Conservation (phyloP, 176 grass and related monocot species). For the Carex pumila region DNA sequence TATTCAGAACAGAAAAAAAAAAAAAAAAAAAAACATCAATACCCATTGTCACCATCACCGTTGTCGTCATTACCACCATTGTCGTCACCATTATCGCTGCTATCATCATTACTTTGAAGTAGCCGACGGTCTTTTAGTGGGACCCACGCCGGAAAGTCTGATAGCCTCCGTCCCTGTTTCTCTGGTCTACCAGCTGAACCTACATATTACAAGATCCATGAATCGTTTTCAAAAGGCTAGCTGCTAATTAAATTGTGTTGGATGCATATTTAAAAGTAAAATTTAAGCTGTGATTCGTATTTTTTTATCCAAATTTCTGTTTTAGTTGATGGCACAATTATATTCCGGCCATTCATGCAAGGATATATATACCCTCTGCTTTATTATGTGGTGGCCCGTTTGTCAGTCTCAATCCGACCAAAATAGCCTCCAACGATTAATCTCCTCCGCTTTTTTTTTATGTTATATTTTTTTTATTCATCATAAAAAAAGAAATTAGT, state of each 20-base stretch:
- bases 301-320: background rate
- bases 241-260: background rate
- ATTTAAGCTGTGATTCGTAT: background rate
- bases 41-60: background rate
- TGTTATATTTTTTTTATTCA: background rate
- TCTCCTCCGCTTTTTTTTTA: background rate
- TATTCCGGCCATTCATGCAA: background rate
- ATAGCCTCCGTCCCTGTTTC: slow-evolving; percentile 7
- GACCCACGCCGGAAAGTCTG: slow-evolving; percentile 5
- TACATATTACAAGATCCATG: background rate
- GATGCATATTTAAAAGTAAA: background rate
- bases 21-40: background rate
- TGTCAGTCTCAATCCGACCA: background rate
- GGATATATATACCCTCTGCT: background rate
- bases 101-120: slow-evolving; percentile 15
- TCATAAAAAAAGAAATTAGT: background rate
- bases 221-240: background rate
- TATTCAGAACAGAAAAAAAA: background rate
- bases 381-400: background rate
- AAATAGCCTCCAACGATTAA: background rate
- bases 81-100: background rate
- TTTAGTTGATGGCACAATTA: background rate
- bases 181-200: background rate
- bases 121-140: background rate
- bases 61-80: background rate